phyloP scores from a whole-genome alignment of 352 stramenopile species.

The Blastocystis sp. region DNA sequence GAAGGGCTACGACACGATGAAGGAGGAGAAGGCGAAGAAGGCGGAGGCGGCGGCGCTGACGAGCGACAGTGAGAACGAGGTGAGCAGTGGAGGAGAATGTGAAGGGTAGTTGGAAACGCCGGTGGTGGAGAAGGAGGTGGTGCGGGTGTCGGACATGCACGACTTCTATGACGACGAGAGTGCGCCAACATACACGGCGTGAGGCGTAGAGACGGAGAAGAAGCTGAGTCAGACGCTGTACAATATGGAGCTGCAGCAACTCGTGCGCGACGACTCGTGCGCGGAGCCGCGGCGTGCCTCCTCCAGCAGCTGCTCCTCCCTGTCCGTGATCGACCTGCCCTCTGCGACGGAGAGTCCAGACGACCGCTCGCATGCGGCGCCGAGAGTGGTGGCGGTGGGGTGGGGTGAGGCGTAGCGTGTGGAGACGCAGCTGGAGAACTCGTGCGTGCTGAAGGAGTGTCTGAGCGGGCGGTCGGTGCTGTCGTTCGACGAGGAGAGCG shows the following conservation, averaged over 20 bases:
- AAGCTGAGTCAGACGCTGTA: conserved; percentile 19
- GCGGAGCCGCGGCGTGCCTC: neutral
- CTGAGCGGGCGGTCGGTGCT: conserved; percentile 30
- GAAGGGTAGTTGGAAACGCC: conserved; percentile 11
- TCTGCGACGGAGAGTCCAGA: neutral
- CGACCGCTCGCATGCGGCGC: neutral
- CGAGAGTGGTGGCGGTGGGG: neutral
- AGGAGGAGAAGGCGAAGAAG: neutral
- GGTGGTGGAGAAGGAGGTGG: neutral
- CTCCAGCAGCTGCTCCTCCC: neutral
- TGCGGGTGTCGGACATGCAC: neutral
- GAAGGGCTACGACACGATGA: neutral
- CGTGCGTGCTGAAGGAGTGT: neutral
- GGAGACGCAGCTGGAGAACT: neutral
- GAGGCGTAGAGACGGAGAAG: conserved; percentile 13
- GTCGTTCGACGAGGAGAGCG: conserved; percentile 35
- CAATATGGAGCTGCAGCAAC: conserved; percentile 39
- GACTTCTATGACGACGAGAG: conserved; percentile 60
- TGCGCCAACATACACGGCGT: neutral
- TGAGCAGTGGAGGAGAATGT: neutral
- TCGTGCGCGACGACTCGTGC: conserved; percentile 22
- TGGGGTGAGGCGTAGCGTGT: neutral
- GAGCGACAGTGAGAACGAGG: conserved; percentile 49
- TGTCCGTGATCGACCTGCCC: neutral
- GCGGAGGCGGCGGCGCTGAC: neutral